Percentiles rank a stretch among this genome's conserved stretches.
These are phyloP conservation scores for Penicillium decumbens DNA, from an alignment of 2,329 filamentous ascomycete genomes.

Conservation along the genomic window DNA sequence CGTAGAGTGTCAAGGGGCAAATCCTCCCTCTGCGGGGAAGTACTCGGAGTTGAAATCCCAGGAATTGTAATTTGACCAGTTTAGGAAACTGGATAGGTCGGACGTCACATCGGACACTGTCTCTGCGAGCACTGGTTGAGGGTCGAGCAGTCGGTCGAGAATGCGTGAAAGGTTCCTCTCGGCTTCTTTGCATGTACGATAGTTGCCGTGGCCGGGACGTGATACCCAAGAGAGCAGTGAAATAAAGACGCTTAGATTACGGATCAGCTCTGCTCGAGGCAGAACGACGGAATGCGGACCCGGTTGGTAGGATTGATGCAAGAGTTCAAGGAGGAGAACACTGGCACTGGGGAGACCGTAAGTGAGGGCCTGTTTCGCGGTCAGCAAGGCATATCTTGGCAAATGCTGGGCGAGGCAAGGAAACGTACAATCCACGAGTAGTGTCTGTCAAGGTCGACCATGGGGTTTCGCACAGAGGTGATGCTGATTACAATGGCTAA, in stretches of 20 bases:
- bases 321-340: slow-evolving; percentile 32
- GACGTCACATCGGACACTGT: slow-evolving; percentile 29
- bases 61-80: slow-evolving; percentile 33
- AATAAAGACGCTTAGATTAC: slow-evolving; percentile 34
- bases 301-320: slow-evolving; percentile 30
- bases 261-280: slow-evolving; percentile 32
- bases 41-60: slow-evolving; percentile 34
- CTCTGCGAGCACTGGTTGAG: slow-evolving; percentile 28
- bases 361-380: slow-evolving; percentile 24
- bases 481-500: slow-evolving; percentile 29
- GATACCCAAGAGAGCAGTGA: slow-evolving; percentile 33
- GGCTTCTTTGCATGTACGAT: slow-evolving; percentile 33
- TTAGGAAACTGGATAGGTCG: slow-evolving; percentile 30
- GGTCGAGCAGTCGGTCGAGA: slow-evolving; percentile 35
- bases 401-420: not conserved
- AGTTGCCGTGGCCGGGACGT: slow-evolving; percentile 33
- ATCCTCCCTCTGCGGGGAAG: slow-evolving; percentile 20
- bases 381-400: not conserved
- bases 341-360: slow-evolving; percentile 34
- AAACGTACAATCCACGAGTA: slow-evolving; percentile 35
- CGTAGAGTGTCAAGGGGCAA: slow-evolving; percentile 14
- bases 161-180: slow-evolving; percentile 36
- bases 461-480: slow-evolving; percentile 25
- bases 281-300: slow-evolving; percentile 24
- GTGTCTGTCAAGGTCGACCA: slow-evolving; percentile 31